These are phyloP conservation scores for Acanthamoeba royreba DNA, from an alignment of 208 protist species.

Conservation along the genomic window DNA sequence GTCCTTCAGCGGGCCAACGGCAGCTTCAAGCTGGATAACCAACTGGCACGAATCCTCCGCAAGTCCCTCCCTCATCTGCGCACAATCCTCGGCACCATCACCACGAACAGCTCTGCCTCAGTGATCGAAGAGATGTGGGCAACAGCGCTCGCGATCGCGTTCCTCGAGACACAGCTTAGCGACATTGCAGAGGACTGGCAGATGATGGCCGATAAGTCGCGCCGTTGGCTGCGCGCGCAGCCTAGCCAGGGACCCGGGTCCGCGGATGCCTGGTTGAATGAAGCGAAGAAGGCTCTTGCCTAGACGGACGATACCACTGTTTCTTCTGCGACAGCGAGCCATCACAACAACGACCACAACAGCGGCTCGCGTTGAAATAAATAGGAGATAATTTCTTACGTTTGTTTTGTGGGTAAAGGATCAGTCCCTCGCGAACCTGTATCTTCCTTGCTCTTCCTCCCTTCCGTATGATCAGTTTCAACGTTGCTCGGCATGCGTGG, in stretches of 20 bases:
- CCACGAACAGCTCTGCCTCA: too few species aligned
- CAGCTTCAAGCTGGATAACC: neutral
- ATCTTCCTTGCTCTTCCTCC: too few species aligned
- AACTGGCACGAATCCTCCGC: neutral
- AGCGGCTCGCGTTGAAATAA: too few species aligned
- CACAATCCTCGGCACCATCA: neutral
- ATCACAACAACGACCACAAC: too few species aligned
- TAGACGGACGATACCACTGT: too few species aligned
- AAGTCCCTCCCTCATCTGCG: neutral
- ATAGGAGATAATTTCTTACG: too few species aligned
- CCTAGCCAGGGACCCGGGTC: too few species aligned
- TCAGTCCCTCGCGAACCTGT: too few species aligned
- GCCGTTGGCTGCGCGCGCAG: neutral
- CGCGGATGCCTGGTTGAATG: neutral
- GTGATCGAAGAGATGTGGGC: neutral
- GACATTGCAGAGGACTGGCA: neutral
- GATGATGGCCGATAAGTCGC: conserved; percentile 40
- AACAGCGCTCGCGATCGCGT: conserved; percentile 20
- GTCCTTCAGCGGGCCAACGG: conserved; percentile 34
- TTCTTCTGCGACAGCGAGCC: too few species aligned
- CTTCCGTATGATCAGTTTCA: too few species aligned
- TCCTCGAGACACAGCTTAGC: neutral
- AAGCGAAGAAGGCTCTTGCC: neutral
- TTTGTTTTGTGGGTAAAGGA: too few species aligned
- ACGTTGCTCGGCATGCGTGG: too few species aligned